A percentile compares a stretch with the other conserved stretches of the same genome.
These are phyloP conservation scores for Mollisia scopiformis DNA, from an alignment of 2,329 filamentous ascomycete species.

Conservation along the genomic window DNA sequence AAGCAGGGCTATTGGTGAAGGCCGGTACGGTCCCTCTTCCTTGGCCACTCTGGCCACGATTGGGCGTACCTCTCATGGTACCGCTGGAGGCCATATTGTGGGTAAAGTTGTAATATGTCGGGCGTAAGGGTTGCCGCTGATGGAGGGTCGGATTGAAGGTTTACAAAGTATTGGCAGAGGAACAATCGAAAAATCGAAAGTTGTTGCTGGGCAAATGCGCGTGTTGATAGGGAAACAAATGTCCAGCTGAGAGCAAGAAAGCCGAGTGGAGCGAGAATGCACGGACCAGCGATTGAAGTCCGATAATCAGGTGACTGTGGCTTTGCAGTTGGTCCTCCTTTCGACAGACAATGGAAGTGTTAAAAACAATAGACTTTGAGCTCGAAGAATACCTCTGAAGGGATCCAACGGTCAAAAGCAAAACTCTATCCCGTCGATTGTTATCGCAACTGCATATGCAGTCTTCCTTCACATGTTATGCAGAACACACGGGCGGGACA, in stretches of 20 bases:
- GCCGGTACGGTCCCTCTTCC: conserved; percentile 57
- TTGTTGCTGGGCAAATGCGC: not conserved
- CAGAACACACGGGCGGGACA: too few species aligned
- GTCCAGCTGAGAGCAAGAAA: not conserved
- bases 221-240: conserved; percentile 22
- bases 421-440: too few species aligned
- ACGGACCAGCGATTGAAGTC: too few species aligned
- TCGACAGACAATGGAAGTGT: not conserved
- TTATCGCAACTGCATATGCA: not conserved
- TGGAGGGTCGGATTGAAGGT: conserved; percentile 1
- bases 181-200: not conserved
- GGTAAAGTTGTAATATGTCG: not conserved
- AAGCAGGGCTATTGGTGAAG: conserved; percentile 65
- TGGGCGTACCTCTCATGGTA: conserved; percentile 73
- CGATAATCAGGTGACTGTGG: not conserved
- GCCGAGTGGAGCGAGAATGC: not conserved
- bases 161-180: not conserved
- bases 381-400: too few species aligned
- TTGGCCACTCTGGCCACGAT: conserved; percentile 58
- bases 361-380: too few species aligned
- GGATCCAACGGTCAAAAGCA: too few species aligned
- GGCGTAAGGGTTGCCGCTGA: conserved; percentile 18
- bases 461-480: not conserved
- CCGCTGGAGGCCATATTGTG: conserved; percentile 35
- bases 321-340: not conserved